phyloP scores from a whole-genome alignment of 768 basidiomycete species.

The Steccherinum ochraceum region DNA sequence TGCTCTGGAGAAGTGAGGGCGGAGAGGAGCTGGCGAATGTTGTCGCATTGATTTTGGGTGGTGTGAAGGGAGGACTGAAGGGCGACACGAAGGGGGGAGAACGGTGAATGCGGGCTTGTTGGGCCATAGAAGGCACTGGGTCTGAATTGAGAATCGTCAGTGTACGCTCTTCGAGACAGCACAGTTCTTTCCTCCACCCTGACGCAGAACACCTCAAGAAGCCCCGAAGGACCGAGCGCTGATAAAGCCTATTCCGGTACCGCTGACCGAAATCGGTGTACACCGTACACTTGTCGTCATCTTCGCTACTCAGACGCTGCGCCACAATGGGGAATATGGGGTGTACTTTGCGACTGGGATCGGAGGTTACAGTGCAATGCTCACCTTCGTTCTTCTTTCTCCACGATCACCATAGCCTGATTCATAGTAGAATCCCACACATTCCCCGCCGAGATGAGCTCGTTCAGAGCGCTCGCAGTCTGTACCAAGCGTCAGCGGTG shows the following conservation, averaged over 20 bases:
- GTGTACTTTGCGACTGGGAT: background rate
- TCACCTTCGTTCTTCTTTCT: constrained; percentile 67
- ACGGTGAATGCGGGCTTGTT: constrained; percentile 40
- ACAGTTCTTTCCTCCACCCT: too few relatives aligned
- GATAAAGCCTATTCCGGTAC: too few relatives aligned
- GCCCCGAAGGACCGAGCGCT: too few relatives aligned
- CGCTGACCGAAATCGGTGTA: too few relatives aligned
- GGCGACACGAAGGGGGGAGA: constrained; percentile 56
- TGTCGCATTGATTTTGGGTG: constrained; percentile 77
- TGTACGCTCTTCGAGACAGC: too few relatives aligned
- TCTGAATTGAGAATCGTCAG: too few relatives aligned
- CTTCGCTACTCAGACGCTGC: too few relatives aligned
- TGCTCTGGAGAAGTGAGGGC: constrained; percentile 69
- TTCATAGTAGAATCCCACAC: constrained; percentile 72
- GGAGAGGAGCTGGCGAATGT: constrained; percentile 70
- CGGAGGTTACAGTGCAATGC: constrained; percentile 4
- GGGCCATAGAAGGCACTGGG: constrained; percentile 33
- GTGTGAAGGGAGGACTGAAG: constrained; percentile 69
- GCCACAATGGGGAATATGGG: too few relatives aligned
- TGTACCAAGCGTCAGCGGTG: constrained; percentile 22
- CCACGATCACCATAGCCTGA: constrained; percentile 58
- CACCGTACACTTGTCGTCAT: too few relatives aligned
- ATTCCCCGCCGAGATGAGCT: constrained; percentile 60
- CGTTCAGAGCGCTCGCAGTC: constrained; percentile 62
- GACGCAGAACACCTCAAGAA: too few relatives aligned